Percentiles rank a stretch among this genome's conserved stretches.
phyloP scores from a whole-genome alignment of 495 filamentous ascomycete species.

The Neurospora terricola region DNA sequence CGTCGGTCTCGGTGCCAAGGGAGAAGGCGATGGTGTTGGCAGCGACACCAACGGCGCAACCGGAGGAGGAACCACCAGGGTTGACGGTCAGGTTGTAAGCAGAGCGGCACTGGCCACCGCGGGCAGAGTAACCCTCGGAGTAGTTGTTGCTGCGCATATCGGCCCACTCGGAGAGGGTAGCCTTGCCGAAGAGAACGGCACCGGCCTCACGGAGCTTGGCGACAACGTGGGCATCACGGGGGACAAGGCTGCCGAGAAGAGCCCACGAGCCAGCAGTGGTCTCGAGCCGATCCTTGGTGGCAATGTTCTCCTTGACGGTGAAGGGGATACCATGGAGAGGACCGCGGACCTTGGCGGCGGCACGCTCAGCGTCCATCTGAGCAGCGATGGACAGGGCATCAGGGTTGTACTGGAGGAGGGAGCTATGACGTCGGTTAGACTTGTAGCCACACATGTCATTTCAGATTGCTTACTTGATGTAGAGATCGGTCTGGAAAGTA shows the following conservation, averaged over 20 bases:
- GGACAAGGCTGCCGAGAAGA: conserved; percentile 53
- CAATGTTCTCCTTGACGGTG: conserved; percentile 52
- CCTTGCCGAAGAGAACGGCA: conserved; percentile 59
- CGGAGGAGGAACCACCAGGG: conserved; percentile 56
- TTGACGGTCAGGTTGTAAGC: conserved; percentile 62
- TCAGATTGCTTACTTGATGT: conserved; percentile 32
- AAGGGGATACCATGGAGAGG: conserved; percentile 66
- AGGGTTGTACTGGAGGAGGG: conserved; percentile 45
- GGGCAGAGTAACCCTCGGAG: conserved; percentile 56
- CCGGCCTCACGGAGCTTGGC: conserved; percentile 51
- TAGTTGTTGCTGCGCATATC: conserved; percentile 61
- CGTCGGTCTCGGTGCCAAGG: conserved; percentile 67
- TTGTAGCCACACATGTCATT: no score
- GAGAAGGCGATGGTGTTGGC: conserved; percentile 53
- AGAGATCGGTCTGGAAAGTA: conserved; percentile 43
- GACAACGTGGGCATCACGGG: conserved; percentile 56
- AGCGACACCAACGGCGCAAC: conserved; percentile 51
- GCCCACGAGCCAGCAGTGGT: conserved; percentile 42
- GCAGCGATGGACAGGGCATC: conserved; percentile 45
- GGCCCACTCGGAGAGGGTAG: conserved; percentile 64
- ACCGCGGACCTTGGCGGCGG: conserved; percentile 41
- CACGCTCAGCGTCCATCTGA: conserved; percentile 48
- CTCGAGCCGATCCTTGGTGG: conserved; percentile 31
- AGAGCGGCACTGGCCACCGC: conserved; percentile 55
- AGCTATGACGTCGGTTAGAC: conserved; percentile 13